A percentile compares a stretch with the other conserved stretches of the same genome.
These are phyloP conservation scores for Adansonia gregorii DNA, from an alignment of 441 rosid genomes.

Conservation along the genomic window DNA sequence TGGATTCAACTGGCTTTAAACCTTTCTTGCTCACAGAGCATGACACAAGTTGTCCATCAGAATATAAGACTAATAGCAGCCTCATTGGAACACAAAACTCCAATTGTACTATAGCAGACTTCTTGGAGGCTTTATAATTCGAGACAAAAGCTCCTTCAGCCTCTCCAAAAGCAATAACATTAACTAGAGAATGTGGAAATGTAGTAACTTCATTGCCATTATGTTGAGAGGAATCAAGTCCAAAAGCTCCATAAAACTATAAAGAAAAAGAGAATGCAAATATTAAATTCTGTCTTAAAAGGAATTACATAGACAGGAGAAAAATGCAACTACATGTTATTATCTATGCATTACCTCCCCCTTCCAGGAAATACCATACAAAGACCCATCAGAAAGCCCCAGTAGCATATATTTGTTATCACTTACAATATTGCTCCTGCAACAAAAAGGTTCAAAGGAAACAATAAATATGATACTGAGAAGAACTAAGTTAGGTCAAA, in stretches of 20 bases:
- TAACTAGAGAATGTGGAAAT: constrained; percentile 46
- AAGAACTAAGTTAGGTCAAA: constrained; percentile 17
- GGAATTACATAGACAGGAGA: constrained; percentile 2
- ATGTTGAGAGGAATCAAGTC: constrained; percentile 43
- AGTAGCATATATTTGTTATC: constrained; percentile 79
- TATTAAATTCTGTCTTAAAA: not conserved
- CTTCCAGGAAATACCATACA: constrained; percentile 91
- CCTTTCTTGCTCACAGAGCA: constrained; percentile 94
- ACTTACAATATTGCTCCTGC: constrained; percentile 92
- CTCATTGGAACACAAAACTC: constrained; percentile 76
- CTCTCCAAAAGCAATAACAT: constrained; percentile 60
- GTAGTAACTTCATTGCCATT: constrained; percentile 44
- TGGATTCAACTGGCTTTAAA: constrained; percentile 66
- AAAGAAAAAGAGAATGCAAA: constrained; percentile 29
- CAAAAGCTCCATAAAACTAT: constrained; percentile 86
- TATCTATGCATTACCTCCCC: constrained; percentile 74
- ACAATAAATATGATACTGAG: constrained; percentile 27
- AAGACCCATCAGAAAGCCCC: constrained; percentile 89
- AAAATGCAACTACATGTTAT: constrained; percentile 12
- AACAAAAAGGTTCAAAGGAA: constrained; percentile 26
- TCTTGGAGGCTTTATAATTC: constrained; percentile 40
- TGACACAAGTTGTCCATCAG: constrained; percentile 73
- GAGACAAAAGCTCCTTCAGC: constrained; percentile 41
- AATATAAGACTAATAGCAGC: constrained; percentile 71
- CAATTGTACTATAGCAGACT: constrained; percentile 61